A percentile compares a stretch with the other conserved stretches of the same genome.
Conservation (phyloP, 2,329 filamentous ascomycete species). For the Apiospora arundinis region DNA sequence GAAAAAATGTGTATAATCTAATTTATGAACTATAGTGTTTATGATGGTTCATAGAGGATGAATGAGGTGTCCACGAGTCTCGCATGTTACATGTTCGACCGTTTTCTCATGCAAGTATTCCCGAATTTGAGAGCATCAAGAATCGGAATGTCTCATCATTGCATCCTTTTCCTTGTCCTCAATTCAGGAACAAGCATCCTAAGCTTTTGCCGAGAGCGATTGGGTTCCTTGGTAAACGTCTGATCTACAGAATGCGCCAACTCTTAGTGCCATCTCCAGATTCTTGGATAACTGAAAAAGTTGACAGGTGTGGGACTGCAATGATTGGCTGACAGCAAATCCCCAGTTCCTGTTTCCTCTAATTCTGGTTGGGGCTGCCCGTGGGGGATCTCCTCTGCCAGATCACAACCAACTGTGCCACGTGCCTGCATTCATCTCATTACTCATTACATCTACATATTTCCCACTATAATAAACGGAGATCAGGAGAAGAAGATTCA, state of each 20-base stretch:
- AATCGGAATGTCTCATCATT: too few species aligned
- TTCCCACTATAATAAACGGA: neutral
- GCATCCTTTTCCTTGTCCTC: too few species aligned
- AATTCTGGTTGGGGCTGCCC: neutral
- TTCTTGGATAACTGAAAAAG: neutral
- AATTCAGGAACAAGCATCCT: neutral
- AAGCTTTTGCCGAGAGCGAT: constrained; percentile 1
- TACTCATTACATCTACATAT: neutral
- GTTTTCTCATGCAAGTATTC: too few species aligned
- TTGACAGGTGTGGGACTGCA: neutral
- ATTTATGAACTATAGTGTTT: too few species aligned
- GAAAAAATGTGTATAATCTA: too few species aligned
- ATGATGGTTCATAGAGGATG: too few species aligned
- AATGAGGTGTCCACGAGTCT: too few species aligned
- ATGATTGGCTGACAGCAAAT: constrained; percentile 1
- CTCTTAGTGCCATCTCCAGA: constrained; percentile 5
- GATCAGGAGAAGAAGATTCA: neutral
- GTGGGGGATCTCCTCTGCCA: neutral
- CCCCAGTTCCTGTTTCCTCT: neutral
- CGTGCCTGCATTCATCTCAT: neutral
- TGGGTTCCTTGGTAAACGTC: neutral
- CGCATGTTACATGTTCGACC: too few species aligned
- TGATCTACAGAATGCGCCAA: neutral
- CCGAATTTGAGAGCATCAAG: too few species aligned
- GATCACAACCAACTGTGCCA: neutral